Base-by-base conservation (phyloP, 2,329 filamentous ascomycete genomes). In the Fusarium xyrophilum region DNA sequence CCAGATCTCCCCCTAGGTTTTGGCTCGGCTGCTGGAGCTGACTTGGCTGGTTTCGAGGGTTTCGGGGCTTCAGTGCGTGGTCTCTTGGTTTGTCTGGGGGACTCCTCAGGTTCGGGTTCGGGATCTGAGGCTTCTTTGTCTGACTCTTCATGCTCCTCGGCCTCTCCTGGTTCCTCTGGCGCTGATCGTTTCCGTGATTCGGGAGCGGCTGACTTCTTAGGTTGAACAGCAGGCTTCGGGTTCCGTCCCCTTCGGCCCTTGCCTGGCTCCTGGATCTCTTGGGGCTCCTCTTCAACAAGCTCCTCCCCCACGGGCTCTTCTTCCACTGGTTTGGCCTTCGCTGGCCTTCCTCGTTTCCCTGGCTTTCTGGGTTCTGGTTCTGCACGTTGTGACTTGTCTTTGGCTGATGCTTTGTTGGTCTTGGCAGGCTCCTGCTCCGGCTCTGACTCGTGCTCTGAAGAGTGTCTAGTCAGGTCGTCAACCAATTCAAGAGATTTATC, bases 401-500 rank as follows among this genome's bases (percentile, higher is more conserved):
- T 65, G 40, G 60, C 60, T 48, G 60, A 39, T 48, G 32, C 21
- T 60, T 65, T 65, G 13, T 28, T 23, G 32, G 23, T 28, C 32
- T 54, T 65, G 6, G 32, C 44, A 47, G 44, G 44, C 27, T 32
- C 44, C 27, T 23, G 60, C 23, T 25, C 30, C 19, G 19, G 60
- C 19, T 73, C 72, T 4, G 64, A 58, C 23, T 63, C 67, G 7
- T 62, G 63, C 23, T 62, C 55, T 56, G 63, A 61, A 36, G 72
- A 62, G 69, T 68, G 28, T 57, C 68, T 70, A 36, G 71, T 73
- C 57, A 78, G 70, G 3, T 73, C 76, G 51, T 78, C 74, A 13
- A 83, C 73, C 77, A 84, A 79, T 42, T 78, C 75, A 71, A 83
- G 75, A 5, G 82, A 83, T 38, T 82, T 78, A 15, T 85, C 81